Conservation (phyloP, 352 stramenopile genomes). For the Pythium biforme region DNA sequence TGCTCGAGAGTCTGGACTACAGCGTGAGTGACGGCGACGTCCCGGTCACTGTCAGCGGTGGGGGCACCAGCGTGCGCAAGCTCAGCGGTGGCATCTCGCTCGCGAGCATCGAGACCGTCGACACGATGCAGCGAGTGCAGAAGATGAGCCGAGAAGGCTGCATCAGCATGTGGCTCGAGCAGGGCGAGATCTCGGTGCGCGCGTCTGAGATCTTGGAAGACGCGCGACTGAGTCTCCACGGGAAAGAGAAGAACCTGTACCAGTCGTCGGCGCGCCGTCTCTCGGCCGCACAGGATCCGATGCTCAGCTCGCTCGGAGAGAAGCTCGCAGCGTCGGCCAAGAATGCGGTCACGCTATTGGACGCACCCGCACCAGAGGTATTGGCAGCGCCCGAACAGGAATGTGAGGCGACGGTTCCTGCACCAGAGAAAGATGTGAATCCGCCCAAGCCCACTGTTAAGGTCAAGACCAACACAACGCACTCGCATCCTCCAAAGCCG, state of each 20-base stretch:
- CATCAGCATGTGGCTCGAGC: conserved; percentile 81
- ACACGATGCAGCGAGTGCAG: conserved; percentile 22
- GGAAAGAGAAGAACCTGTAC: conserved; percentile 84
- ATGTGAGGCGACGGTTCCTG: not conserved
- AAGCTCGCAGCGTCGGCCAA: conserved; percentile 52
- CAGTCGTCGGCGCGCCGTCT: conserved; percentile 51
- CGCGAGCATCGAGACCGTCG: conserved; percentile 9
- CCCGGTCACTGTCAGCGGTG: conserved; percentile 16
- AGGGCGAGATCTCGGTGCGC: conserved; percentile 77
- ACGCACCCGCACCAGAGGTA: conserved; percentile 5
- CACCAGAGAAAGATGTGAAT: too few relatives aligned
- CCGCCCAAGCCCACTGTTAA: not conserved
- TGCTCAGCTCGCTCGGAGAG: conserved; percentile 65
- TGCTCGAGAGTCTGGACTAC: conserved; percentile 52
- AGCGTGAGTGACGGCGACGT: conserved; percentile 25
- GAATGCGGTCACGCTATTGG: conserved; percentile 23
- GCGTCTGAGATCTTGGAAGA: conserved; percentile 84
- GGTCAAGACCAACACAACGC: not conserved
- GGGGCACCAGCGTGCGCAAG: conserved; percentile 9
- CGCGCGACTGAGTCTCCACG: conserved; percentile 70
- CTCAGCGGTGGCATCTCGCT: conserved; percentile 11
- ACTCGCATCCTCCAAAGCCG: conserved; percentile 5
- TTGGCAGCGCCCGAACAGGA: not conserved
- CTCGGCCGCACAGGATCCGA: conserved; percentile 65
- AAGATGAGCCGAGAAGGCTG: conserved; percentile 61